These are phyloP conservation scores for Salvia miltiorrhiza DNA, from an alignment of 257 asterid genomes.

Conservation along the genomic window DNA sequence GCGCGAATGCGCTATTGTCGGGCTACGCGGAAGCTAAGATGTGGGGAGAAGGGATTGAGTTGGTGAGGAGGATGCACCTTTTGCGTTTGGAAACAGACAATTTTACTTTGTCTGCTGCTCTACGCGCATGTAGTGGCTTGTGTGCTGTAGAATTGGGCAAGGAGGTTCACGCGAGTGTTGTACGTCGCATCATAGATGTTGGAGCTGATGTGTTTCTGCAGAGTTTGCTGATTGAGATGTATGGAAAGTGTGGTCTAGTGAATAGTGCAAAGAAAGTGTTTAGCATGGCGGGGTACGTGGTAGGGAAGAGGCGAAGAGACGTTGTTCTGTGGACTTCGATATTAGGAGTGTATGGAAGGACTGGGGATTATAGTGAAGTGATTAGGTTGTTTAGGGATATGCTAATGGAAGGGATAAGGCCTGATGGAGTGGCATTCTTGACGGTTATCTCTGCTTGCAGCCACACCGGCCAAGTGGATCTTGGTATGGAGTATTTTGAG, in stretches of 20 bases:
- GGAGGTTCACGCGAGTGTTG: constrained; percentile 56
- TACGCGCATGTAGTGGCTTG: constrained; percentile 61
- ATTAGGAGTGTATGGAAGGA: constrained; percentile 63
- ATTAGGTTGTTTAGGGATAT: constrained; percentile 50
- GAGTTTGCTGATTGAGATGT: constrained; percentile 79
- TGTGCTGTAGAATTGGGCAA: constrained; percentile 52
- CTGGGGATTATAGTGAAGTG: constrained; percentile 56
- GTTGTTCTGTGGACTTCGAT: constrained; percentile 84
- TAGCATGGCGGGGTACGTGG: constrained; percentile 41
- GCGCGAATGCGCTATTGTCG: constrained; percentile 69
- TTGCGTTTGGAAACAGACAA: constrained; percentile 44
- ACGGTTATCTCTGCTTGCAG: constrained; percentile 81
- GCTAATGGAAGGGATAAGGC: constrained; percentile 58
- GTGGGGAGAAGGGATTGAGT: constrained; percentile 51
- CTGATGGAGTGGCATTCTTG: constrained; percentile 75
- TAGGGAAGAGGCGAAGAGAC: constrained; percentile 38
- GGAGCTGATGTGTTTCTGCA: constrained; percentile 58
- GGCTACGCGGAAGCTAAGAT: constrained; percentile 70
- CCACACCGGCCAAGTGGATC: constrained; percentile 79
- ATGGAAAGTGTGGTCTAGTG: constrained; percentile 73
- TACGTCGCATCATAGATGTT: constrained; percentile 36
- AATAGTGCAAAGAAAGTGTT: constrained; percentile 59
- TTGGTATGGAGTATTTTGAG: constrained; percentile 65
- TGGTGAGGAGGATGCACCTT: constrained; percentile 43
- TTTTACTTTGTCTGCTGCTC: constrained; percentile 60